phyloP scores from a whole-genome alignment of 257 asterid species.

The Datura wrightii region DNA sequence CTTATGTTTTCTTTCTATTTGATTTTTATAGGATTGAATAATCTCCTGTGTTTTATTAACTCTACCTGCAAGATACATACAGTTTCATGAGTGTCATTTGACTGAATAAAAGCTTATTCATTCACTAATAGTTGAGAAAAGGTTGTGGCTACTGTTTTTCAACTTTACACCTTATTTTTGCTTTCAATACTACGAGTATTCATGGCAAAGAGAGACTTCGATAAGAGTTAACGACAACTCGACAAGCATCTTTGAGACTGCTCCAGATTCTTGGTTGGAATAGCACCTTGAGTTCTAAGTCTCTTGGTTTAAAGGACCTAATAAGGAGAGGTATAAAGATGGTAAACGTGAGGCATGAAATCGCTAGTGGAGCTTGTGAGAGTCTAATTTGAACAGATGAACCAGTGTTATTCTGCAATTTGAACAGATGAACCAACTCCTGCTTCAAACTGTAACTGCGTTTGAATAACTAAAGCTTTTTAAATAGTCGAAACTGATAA shows the following conservation, averaged over 20 bases:
- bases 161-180: background rate
- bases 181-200: background rate
- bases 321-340: background rate
- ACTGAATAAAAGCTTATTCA: background rate
- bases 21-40: background rate
- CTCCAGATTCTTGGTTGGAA: background rate
- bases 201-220: no score
- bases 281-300: background rate
- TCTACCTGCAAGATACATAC: background rate
- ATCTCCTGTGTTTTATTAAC: background rate
- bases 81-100: background rate
- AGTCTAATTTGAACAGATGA: background rate
- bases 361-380: background rate
- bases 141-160: background rate
- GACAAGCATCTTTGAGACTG: no score
- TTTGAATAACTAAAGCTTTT: conserved; percentile 8
- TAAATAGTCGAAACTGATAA: background rate
- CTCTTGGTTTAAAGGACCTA: background rate
- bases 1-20: conserved; percentile 8
- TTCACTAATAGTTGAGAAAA: background rate
- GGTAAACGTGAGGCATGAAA: background rate
- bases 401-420: background rate
- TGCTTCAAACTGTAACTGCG: background rate
- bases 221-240: no score
- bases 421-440: background rate